These are phyloP conservation scores for Phytophthora pseudosyringae DNA, from an alignment of 352 stramenopile species.

Conservation along the genomic window DNA sequence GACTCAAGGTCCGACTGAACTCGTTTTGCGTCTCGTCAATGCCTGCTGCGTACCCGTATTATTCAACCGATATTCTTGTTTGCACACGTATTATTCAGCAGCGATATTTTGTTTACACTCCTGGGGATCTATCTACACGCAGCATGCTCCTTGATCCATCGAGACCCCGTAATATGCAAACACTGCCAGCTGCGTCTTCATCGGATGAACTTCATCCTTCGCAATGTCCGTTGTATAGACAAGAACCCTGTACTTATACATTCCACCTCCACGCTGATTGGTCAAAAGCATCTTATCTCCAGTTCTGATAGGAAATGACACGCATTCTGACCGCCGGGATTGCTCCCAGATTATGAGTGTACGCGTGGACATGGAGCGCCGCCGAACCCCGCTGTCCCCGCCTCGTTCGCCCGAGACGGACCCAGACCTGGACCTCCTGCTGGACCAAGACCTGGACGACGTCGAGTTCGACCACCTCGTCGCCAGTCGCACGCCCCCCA, in stretches of 20 bases:
- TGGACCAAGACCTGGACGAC: constrained; percentile 27
- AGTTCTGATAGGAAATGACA: background rate
- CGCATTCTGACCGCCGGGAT: constrained; percentile 12
- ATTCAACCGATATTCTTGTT: background rate
- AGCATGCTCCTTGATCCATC: too few relatives aligned
- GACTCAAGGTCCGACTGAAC: background rate
- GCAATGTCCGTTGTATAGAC: too few relatives aligned
- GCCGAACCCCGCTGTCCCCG: constrained; percentile 13
- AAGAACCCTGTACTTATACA: too few relatives aligned
- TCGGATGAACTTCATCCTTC: too few relatives aligned
- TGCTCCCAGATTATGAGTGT: constrained; percentile 37
- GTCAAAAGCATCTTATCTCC: too few relatives aligned
- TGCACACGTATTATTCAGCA: background rate
- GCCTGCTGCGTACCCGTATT: background rate
- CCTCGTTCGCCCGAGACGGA: constrained; percentile 24
- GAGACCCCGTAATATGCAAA: too few relatives aligned
- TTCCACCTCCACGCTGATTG: too few relatives aligned
- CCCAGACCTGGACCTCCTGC: constrained; percentile 28
- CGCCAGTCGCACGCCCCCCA: constrained; percentile 12
- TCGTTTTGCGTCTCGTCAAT: constrained; percentile 1
- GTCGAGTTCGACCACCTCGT: constrained; percentile 28
- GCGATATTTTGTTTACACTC: too few relatives aligned
- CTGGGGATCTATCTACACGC: too few relatives aligned
- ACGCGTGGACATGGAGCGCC: constrained; percentile 39
- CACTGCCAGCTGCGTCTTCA: too few relatives aligned